Evolutionary conservation across 306 rosid species (phyloP), one percentile per base, ranked within the genome.

Genomic region (Rosa rugosa): DNA sequence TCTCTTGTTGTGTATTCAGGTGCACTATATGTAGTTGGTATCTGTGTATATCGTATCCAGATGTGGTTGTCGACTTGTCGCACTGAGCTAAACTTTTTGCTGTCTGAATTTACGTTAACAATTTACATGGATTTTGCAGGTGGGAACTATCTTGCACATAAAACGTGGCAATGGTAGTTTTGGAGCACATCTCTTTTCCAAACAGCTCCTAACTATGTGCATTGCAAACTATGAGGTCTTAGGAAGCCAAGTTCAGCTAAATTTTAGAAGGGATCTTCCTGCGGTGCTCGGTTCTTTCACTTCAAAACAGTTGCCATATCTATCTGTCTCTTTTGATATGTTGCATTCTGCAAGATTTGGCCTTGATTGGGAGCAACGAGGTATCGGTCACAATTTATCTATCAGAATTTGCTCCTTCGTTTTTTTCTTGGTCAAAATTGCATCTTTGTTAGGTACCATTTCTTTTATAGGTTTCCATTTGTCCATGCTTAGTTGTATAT

Each of bases 221-320:
- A 82, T 93, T 63, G 98, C 98, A 80, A 88, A 84, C 84, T 95
- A 95, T 80, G 99, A 91, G 87, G 93, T 98, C 79, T 93, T 97
- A 6, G 97, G 99, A 82, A 95, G 99, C 85, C 98, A 96, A 84
- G 97, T 93, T 84, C 98, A 96, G 86, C 86, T 93, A 62, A 96
- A 96, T 56, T 97, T 93, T 76, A 98, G 93, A 87, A 90, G 98
- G 86, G 94, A 98, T 82, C 93, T 96, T 78, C 98, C 99, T 72
- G 99, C 98, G 51, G 93, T 96, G 98, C 82, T 95, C 78, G 97
- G 93, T 72, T 91, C 97, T 54, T 84, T 90, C 76, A 79, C 88
- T 77, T 82, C 97, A 49, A 93, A 85, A 83, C 98, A 93, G 86
- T 81, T 96, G 84, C 98, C 97, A 5, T 91, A 79, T 81, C 94